Percentiles rank a stretch among this genome's conserved stretches.
Conservation (phyloP, 2,329 filamentous ascomycete genomes). For the Venturia pyrina region DNA sequence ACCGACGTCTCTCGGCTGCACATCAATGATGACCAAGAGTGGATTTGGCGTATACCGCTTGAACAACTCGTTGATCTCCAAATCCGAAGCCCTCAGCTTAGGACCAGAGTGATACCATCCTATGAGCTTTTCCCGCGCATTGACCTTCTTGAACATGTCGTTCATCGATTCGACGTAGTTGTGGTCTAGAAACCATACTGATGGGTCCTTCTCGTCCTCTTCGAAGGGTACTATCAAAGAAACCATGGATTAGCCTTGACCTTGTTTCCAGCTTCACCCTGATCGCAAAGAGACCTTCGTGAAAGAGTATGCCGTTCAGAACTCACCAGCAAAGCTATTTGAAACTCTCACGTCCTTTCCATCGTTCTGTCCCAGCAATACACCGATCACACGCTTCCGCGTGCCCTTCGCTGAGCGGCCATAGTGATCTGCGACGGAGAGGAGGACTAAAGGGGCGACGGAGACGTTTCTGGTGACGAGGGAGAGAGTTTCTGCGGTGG, state of each 20-base stretch:
- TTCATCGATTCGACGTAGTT: conserved; percentile 99
- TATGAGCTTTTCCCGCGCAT: conserved; percentile 96
- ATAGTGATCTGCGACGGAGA: conserved; percentile 97
- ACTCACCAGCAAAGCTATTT: conserved; percentile 92
- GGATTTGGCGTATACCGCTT: conserved; percentile 98
- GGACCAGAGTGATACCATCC: conserved; percentile 99
- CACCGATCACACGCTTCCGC: conserved; percentile 82
- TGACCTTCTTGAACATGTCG: conserved; percentile 99
- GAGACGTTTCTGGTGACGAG: conserved; percentile 92
- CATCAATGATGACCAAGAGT: conserved; percentile 93
- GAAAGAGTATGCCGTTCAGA: neutral
- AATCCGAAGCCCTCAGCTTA: conserved; percentile 89
- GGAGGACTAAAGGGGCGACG: conserved; percentile 92
- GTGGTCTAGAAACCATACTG: conserved; percentile 98
- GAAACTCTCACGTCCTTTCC: conserved; percentile 94
- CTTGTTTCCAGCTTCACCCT: neutral
- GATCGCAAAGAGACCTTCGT: neutral
- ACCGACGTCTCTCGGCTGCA: conserved; percentile 94
- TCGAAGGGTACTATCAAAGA: conserved; percentile 74
- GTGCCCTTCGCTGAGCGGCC: conserved; percentile 87
- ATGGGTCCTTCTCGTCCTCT: conserved; percentile 96
- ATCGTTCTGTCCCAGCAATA: conserved; percentile 89
- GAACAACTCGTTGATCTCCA: conserved; percentile 99
- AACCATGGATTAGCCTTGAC: neutral
- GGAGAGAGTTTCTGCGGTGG: conserved; percentile 90